phyloP scores from a whole-genome alignment of 2,329 filamentous ascomycete species.

The Botryotinia narcissicola region DNA sequence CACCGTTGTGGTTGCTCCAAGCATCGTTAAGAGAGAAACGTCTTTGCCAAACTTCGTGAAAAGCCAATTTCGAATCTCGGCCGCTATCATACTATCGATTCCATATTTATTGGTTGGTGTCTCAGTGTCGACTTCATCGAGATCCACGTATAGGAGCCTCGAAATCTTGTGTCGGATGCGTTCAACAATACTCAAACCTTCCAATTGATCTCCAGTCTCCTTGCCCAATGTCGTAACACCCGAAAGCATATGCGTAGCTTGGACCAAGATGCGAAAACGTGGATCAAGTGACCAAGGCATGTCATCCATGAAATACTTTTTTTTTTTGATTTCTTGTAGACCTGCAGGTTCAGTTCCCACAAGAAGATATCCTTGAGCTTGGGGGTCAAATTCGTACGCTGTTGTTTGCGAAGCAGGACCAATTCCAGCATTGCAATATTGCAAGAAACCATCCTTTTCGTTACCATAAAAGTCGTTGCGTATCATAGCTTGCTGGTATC shows the following conservation, averaged over 20 bases:
- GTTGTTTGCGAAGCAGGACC: background rate
- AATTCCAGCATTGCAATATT: background rate
- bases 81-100: background rate
- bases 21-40: background rate
- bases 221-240: background rate
- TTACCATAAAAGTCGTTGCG: background rate
- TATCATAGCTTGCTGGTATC: background rate
- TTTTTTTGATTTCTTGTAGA: background rate
- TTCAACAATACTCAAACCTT: background rate
- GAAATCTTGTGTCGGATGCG: background rate
- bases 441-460: background rate
- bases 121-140: background rate
- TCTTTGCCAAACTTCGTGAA: background rate
- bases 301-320: background rate
- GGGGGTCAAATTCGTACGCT: background rate
- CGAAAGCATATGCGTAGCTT: background rate
- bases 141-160: background rate
- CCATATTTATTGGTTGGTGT: background rate
- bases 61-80: background rate
- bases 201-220: background rate
- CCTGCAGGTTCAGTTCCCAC: background rate
- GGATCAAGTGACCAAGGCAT: background rate
- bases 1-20: background rate
- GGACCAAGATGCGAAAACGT: background rate
- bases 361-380: background rate